Percentiles rank a stretch among this genome's conserved stretches.
phyloP scores from a whole-genome alignment of 768 basidiomycete genomes.

The Tulasnella sp. region DNA sequence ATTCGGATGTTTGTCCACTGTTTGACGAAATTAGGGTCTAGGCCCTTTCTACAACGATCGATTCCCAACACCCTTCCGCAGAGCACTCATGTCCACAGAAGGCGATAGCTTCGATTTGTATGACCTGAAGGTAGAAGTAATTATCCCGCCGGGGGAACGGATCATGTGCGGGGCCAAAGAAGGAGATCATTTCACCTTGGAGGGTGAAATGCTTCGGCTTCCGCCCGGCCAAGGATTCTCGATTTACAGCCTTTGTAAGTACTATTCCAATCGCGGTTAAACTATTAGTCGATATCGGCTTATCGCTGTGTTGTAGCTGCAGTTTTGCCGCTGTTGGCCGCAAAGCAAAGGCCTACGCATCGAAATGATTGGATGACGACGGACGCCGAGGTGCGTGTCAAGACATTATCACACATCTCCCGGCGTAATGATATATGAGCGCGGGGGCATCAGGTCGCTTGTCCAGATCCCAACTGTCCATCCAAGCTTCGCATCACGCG shows the following conservation, averaged over 20 bases:
- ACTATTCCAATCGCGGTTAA: background rate
- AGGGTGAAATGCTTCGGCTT: slow-evolving; percentile 51
- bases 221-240: slow-evolving; percentile 54
- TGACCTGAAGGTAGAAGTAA: slow-evolving; percentile 49
- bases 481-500: slow-evolving; percentile 42
- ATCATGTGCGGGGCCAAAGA: slow-evolving; percentile 52
- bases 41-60: no score
- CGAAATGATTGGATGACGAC: slow-evolving; percentile 57
- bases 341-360: slow-evolving; percentile 47
- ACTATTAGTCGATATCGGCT: background rate
- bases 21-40: no score
- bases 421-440: background rate
- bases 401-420: background rate
- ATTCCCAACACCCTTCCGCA: no score
- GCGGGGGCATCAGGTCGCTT: slow-evolving; percentile 35
- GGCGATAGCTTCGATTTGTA: slow-evolving; percentile 46
- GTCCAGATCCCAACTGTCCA: slow-evolving; percentile 54
- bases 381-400: slow-evolving; percentile 31
- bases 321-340: slow-evolving; percentile 52
- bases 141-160: slow-evolving; percentile 44
- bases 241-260: slow-evolving; percentile 49
- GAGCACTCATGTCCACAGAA: no score
- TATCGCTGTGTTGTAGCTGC: slow-evolving; percentile 31
- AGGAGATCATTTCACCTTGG: slow-evolving; percentile 49
- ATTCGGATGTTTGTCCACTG: no score